Evolutionary conservation across 78 protist genomes (phyloP).

Genomic region (Tieghemostelium lacteum): DNA sequence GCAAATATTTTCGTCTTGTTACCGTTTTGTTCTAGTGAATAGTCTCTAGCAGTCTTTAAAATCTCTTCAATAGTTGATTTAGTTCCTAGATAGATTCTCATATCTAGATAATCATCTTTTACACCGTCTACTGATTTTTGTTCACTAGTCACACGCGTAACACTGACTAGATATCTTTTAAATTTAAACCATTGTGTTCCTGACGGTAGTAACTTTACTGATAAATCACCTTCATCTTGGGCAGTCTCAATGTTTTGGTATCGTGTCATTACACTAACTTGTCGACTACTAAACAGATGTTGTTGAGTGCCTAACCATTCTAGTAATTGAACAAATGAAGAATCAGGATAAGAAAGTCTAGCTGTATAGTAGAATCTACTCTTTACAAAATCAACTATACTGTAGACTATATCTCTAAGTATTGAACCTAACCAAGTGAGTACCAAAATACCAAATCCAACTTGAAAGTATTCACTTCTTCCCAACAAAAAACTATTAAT

Average conservation of each 20-base stretch:
- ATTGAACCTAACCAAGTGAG: background rate
- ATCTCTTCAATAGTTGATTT: background rate
- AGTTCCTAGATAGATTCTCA: constrained; percentile 24
- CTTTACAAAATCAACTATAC: background rate
- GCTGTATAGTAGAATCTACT: constrained; percentile 59
- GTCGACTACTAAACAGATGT: constrained; percentile 1
- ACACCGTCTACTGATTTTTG: constrained; percentile 41
- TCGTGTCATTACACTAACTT: constrained; percentile 26
- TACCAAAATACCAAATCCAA: background rate
- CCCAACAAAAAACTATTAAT: too few species aligned
- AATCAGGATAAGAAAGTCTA: constrained; percentile 44
- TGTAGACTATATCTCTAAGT: too few species aligned
- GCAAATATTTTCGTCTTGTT: constrained; percentile 54
- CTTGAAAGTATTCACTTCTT: background rate
- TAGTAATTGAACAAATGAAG: constrained; percentile 29
- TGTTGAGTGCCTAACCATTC: constrained; percentile 54
- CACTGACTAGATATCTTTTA: constrained; percentile 14
- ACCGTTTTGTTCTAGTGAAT: too few species aligned
- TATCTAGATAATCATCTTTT: constrained; percentile 22
- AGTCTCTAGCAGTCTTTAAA: too few species aligned
- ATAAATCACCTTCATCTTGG: too few species aligned
- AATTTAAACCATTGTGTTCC: constrained; percentile 20
- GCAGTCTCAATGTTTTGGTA: constrained; percentile 3
- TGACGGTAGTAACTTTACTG: constrained; percentile 10
- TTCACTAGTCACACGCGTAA: constrained; percentile 2